Base-by-base conservation (phyloP, 345 rosid species). In the Ceriops decandra region DNA sequence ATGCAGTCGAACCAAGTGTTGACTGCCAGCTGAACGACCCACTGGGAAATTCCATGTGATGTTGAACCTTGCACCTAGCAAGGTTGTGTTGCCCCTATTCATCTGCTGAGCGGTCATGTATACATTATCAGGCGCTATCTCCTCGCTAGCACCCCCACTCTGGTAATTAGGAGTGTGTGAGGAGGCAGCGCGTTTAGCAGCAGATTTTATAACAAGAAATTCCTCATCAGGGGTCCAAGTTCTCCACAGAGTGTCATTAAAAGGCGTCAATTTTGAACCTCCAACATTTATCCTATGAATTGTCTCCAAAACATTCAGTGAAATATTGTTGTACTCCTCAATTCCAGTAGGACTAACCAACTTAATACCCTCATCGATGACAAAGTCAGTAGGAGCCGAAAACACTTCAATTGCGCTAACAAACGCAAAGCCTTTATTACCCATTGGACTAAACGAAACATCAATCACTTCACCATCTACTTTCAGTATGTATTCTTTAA, bases 171-270 rank as follows among this genome's bases (percentile, higher is more conserved):
- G 99, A 51, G 76, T 22, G 60, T 78, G 70, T 60, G 86, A 76
- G 31, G 90, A 72, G 68, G 16, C 74, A 1, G 72, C 90, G 28
- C 76, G 89, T 64, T 86, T 86, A 3, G 91, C 98, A 70, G 97
- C 95, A 17, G 84, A 74, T 75, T 83, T 83, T 5, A 85, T 67
- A 36, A 78, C 69, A 64, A 88, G 85, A 74, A 82, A 91, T 15
- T 82, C 83, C 16, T 89, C 96, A 64, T 95, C 99, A 62, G 95
- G 91, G 36, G 84, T 70, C 99, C 99, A 95, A 62, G 89, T 83
- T 84, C 99, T 88, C 99, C 96, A 91, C 76, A 95, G 20, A 20
- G 96, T 80, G 74, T 93, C 98, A 75, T 93, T 93, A 68, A 93
- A 89, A 26, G 98, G 96, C 1, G 95, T 90, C 77, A 95, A 57